These are phyloP conservation scores for Microstegium vimineum DNA, from an alignment of 176 grass and related monocot genomes.

Conservation along the genomic window DNA sequence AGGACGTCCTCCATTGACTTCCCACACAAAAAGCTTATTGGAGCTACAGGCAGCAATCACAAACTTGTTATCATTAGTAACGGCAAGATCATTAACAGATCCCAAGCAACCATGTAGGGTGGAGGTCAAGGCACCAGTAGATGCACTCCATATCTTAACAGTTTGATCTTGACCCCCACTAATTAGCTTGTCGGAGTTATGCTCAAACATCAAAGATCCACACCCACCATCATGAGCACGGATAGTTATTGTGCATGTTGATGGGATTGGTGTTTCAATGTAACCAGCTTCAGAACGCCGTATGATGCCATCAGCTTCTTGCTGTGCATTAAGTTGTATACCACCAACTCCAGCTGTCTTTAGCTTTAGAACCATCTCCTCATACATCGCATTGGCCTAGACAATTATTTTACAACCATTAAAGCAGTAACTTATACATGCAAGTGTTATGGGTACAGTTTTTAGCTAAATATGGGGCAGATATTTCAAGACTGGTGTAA, in stretches of 20 bases:
- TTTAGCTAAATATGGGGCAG: neutral
- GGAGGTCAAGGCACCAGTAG: slow-evolving; percentile 63
- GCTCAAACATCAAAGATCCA: slow-evolving; percentile 66
- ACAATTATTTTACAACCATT: slow-evolving; percentile 19
- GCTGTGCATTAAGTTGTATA: slow-evolving; percentile 78
- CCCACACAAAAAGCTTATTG: slow-evolving; percentile 97
- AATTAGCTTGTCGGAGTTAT: slow-evolving; percentile 86
- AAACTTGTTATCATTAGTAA: slow-evolving; percentile 92
- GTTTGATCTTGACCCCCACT: slow-evolving; percentile 87
- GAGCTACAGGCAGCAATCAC: slow-evolving; percentile 92
- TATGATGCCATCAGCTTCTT: slow-evolving; percentile 88
- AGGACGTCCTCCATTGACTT: slow-evolving; percentile 61
- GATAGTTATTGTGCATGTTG: slow-evolving; percentile 61
- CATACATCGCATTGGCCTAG: slow-evolving; percentile 97
- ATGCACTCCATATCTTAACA: slow-evolving; percentile 89
- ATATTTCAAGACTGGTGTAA: neutral
- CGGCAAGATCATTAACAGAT: slow-evolving; percentile 82
- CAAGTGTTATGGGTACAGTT: neutral
- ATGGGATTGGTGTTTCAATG: slow-evolving; percentile 66
- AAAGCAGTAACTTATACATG: slow-evolving; percentile 8
- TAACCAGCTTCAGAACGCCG: slow-evolving; percentile 78
- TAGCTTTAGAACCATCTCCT: slow-evolving; percentile 82
- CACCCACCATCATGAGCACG: slow-evolving; percentile 94
- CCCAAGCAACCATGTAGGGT: slow-evolving; percentile 79
- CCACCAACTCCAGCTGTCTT: slow-evolving; percentile 64